These are phyloP conservation scores for Colletotrichum sansevieriae DNA, from an alignment of 2,329 filamentous ascomycete genomes.

Conservation along the genomic window DNA sequence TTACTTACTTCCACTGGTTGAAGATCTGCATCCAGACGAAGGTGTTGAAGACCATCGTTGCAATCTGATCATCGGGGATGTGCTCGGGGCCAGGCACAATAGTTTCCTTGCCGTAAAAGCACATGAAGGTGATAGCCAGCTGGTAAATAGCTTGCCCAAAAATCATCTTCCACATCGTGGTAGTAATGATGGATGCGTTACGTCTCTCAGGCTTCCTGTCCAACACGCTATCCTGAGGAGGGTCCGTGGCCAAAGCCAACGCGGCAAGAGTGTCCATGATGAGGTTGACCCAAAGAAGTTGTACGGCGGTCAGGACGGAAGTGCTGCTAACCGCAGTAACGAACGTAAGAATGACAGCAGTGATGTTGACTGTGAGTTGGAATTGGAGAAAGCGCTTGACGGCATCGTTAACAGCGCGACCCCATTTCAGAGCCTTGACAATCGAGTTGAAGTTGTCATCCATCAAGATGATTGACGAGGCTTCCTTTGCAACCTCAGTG, in stretches of 20 bases:
- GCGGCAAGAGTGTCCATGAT: conserved; percentile 98
- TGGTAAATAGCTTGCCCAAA: conserved; percentile 93
- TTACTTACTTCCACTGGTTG: conserved; percentile 91
- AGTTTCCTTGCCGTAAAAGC: conserved; percentile 79
- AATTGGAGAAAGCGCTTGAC: conserved; percentile 84
- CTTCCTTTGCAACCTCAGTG: conserved; percentile 87
- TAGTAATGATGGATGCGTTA: conserved; percentile 76
- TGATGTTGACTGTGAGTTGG: conserved; percentile 91
- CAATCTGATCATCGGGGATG: conserved; percentile 62
- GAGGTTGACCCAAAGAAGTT: conserved; percentile 95
- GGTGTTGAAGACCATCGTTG: conserved; percentile 94
- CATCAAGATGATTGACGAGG: conserved; percentile 88
- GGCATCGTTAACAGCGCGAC: conserved; percentile 80
- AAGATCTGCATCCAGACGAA: conserved; percentile 99
- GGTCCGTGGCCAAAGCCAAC: conserved; percentile 88
- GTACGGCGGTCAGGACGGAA: conserved; percentile 88
- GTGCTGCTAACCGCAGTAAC: conserved; percentile 81
- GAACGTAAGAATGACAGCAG: conserved; percentile 88
- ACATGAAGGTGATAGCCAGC: conserved; percentile 80
- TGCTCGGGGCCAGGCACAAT: conserved; percentile 40
- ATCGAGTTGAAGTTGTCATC: conserved; percentile 92
- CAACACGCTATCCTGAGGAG: conserved; percentile 84
- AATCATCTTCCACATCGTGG: conserved; percentile 99
- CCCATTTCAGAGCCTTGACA: conserved; percentile 86
- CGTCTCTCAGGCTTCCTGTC: conserved; percentile 78